Evolutionary conservation across 2,329 filamentous ascomycete genomes (phyloP).

Genomic region (Pseudogymnoascus sp.): DNA sequence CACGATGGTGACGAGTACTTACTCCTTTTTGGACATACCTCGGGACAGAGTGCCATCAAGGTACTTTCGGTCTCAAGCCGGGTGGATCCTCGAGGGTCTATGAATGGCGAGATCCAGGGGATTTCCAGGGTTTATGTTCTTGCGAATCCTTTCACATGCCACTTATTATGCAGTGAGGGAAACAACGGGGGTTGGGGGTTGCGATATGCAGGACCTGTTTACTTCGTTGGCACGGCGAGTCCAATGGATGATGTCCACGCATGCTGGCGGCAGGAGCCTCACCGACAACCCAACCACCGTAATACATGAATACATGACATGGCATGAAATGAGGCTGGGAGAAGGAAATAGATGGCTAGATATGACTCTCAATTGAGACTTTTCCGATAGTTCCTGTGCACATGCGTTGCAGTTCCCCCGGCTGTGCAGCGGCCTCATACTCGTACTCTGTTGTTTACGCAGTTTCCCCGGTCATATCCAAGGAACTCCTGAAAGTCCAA

Average conservation of each 20-base stretch:
- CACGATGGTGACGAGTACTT: constrained; percentile 3
- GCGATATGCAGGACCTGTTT: constrained; percentile 3
- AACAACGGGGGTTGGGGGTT: constrained; percentile 4
- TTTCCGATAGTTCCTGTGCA: not conserved
- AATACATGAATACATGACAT: not conserved
- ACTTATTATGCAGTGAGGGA: not conserved
- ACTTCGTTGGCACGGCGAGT: not conserved
- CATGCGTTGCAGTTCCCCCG: not conserved
- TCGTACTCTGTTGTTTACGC: not conserved
- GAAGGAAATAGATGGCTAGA: not conserved
- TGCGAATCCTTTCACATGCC: constrained; percentile 4
- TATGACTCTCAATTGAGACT: constrained; percentile 2
- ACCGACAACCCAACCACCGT: constrained; percentile 5
- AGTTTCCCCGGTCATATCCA: not conserved
- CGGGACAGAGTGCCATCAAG: constrained; percentile 4
- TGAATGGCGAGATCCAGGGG: constrained; percentile 8
- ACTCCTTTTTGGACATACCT: not conserved
- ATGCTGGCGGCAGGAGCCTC: constrained; percentile 5
- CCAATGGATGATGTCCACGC: constrained; percentile 3
- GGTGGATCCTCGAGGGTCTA: constrained; percentile 4
- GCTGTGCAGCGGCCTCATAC: not conserved
- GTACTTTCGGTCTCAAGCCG: not conserved
- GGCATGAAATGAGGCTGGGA: constrained; percentile 5
- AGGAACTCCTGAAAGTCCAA: not conserved
- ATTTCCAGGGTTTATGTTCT: constrained; percentile 4